Conservation (phyloP, 331 rosid species). For the Arachis monticola region DNA sequence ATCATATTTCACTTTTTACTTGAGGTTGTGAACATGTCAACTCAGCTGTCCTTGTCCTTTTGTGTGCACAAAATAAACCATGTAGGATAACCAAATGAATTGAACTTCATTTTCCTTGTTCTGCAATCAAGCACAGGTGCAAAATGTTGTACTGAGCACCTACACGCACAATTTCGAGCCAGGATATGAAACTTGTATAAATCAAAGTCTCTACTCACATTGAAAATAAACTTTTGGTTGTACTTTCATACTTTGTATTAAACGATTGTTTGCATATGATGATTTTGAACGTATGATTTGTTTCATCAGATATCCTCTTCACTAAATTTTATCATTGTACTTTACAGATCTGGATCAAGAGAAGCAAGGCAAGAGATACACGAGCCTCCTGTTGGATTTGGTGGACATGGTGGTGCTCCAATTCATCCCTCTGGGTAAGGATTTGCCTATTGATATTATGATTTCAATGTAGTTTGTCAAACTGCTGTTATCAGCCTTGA, state of each 20-base stretch:
- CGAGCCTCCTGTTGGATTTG: slow-evolving; percentile 49
- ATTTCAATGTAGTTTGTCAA: neutral
- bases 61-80: neutral
- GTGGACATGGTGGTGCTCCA: slow-evolving; percentile 49
- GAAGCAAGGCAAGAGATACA: slow-evolving; percentile 46
- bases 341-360: slow-evolving; percentile 55
- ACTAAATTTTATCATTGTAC: slow-evolving; percentile 21
- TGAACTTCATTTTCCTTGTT: too few species aligned
- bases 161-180: too few species aligned
- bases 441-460: slow-evolving; percentile 25
- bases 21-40: neutral
- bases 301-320: neutral
- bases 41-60: neutral
- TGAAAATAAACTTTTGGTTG: neutral
- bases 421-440: slow-evolving; percentile 59
- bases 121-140: neutral
- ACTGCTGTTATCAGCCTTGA: neutral
- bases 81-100: neutral
- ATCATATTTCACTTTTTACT: neutral
- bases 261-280: slow-evolving; percentile 11
- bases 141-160: neutral
- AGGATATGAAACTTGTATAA: neutral
- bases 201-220: neutral
- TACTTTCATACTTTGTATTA: neutral
- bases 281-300: neutral